These are phyloP conservation scores for Actinidia chinensis DNA, from an alignment of 179 eudicot genomes.

Conservation along the genomic window DNA sequence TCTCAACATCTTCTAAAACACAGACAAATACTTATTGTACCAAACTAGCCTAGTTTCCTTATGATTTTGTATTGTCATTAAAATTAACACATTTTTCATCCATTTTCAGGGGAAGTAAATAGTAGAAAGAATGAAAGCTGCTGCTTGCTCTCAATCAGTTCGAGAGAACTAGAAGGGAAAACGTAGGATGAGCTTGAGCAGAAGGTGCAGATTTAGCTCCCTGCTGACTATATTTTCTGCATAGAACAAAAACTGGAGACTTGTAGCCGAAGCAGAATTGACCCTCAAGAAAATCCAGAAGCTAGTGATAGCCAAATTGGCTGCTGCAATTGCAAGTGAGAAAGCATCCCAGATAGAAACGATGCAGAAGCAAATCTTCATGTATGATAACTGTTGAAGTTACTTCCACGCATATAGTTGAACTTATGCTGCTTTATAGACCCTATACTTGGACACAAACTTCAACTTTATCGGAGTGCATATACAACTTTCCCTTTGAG, in stretches of 20 bases:
- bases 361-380: conserved; percentile 89
- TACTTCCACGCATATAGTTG: not conserved
- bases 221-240: conserved; percentile 14
- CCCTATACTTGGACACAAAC: not conserved
- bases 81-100: not conserved
- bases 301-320: conserved; percentile 78
- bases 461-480: not conserved
- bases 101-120: conserved; percentile 62
- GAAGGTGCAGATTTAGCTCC: conserved; percentile 49
- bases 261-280: conserved; percentile 45
- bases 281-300: conserved; percentile 63
- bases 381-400: conserved; percentile 46
- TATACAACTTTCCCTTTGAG: conserved; percentile 3
- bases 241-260: conserved; percentile 3
- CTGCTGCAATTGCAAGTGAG: conserved; percentile 83
- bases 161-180: conserved; percentile 77
- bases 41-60: not conserved
- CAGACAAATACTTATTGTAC: too few species aligned
- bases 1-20: too few species aligned
- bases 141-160: conserved; percentile 85
- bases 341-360: conserved; percentile 88
- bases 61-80: not conserved
- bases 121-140: conserved; percentile 81
- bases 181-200: conserved; percentile 68
- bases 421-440: not conserved